Evolutionary conservation across 2,329 filamentous ascomycete species (phyloP).

Genomic region (Colletotrichum abscissum): DNA sequence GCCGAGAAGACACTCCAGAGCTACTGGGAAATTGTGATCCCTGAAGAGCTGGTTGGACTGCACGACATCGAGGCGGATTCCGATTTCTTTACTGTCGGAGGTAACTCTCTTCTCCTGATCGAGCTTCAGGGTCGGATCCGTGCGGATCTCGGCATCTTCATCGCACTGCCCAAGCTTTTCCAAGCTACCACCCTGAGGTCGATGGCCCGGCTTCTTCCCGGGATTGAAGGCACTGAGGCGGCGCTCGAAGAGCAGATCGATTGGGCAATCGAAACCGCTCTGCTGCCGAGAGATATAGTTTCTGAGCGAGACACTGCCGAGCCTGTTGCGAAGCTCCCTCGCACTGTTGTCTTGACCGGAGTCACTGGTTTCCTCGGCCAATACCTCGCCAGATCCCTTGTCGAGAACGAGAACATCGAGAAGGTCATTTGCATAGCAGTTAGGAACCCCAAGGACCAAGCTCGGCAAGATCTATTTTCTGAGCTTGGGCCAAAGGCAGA

Average conservation of each 20-base stretch:
- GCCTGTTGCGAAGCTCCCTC: background rate
- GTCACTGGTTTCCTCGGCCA: conserved; percentile 37
- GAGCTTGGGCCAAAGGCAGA: background rate
- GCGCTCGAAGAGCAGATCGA: background rate
- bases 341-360: conserved; percentile 35
- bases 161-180: conserved; percentile 48
- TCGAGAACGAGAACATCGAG: conserved; percentile 20
- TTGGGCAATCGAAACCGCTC: conserved; percentile 49
- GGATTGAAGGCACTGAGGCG: conserved; percentile 34
- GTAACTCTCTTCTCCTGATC: conserved; percentile 49
- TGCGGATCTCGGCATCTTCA: conserved; percentile 39
- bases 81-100: conserved; percentile 51
- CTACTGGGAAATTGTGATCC: background rate
- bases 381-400: conserved; percentile 30
- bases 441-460: background rate
- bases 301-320: background rate
- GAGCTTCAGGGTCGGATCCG: conserved; percentile 46
- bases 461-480: background rate
- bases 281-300: background rate
- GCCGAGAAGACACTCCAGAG: background rate
- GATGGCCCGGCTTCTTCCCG: conserved; percentile 44
- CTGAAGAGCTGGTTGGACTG: background rate
- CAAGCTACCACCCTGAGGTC: conserved; percentile 46
- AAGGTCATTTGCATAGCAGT: conserved; percentile 36
- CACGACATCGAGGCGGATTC: conserved; percentile 31